Conservation (phyloP, 192 early-diverging fungal genomes). For the Backusella parvicylindrica region DNA sequence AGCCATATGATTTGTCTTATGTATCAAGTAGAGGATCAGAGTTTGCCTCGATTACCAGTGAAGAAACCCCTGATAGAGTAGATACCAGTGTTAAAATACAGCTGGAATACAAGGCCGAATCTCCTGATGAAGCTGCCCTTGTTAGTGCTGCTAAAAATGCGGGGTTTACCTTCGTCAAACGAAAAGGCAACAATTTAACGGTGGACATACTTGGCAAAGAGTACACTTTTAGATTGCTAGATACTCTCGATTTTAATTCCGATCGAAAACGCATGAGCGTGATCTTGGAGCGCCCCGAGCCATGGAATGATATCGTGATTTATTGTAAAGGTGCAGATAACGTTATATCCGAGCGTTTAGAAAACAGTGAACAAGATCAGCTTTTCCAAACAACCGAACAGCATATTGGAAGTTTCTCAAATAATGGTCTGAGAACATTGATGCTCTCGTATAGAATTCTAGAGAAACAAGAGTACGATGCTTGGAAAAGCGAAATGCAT, state of each 20-base stretch:
- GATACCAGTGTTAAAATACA: slow-evolving; percentile 31
- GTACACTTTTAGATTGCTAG: slow-evolving; percentile 71
- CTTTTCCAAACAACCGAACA: slow-evolving; percentile 55
- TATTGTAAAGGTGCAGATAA: slow-evolving; percentile 96
- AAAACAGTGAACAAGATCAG: slow-evolving; percentile 36
- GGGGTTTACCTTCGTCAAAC: slow-evolving; percentile 68
- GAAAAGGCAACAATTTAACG: slow-evolving; percentile 48
- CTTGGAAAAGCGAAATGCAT: slow-evolving; percentile 73
- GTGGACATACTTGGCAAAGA: slow-evolving; percentile 69
- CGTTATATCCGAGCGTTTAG: slow-evolving; percentile 86
- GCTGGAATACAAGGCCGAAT: slow-evolving; percentile 68
- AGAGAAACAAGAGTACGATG: slow-evolving; percentile 65
- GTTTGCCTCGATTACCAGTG: neutral
- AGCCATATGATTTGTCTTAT: slow-evolving; percentile 36
- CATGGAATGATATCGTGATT: slow-evolving; percentile 77
- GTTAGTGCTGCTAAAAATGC: slow-evolving; percentile 75
- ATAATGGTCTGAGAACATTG: slow-evolving; percentile 88
- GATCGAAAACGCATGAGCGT: slow-evolving; percentile 95
- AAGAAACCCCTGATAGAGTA: slow-evolving; percentile 17
- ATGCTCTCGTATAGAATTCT: slow-evolving; percentile 81
- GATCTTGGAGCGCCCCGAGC: slow-evolving; percentile 70
- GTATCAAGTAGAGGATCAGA: slow-evolving; percentile 12
- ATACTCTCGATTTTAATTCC: slow-evolving; percentile 95
- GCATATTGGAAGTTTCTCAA: slow-evolving; percentile 75
- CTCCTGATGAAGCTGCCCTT: slow-evolving; percentile 82